Base-by-base conservation (phyloP, 495 filamentous ascomycete genomes). In the Tuber magnatum region DNA sequence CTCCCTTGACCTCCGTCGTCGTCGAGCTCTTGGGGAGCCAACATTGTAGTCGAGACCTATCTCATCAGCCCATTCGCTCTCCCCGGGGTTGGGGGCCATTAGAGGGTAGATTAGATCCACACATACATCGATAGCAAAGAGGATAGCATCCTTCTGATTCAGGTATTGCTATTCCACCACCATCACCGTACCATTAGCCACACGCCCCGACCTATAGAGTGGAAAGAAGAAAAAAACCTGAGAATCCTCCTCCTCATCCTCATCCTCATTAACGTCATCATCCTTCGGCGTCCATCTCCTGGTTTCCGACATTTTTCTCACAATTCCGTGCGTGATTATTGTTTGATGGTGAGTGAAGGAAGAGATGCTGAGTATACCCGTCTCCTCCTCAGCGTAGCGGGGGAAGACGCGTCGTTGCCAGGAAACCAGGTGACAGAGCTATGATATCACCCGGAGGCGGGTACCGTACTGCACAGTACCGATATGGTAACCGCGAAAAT, bases 81-180 rank as follows among this genome's bases (percentile, higher is more conserved):
- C 12, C 68, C 10, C 16, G 18, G 39, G 1, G 51, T n/a, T n/a
- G 35, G 14, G 35, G 22, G 35, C 35, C 35, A 8, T 69, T 28
- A n/a, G 24, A 32, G 41, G 12, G 14, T 68, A 35, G n/a, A 32
- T 10, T 14, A 16, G n/a, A 28, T 32, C 51, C 51, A 61, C 14
- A 35, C 76, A n/a, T 72, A 79, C 89, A 83, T 98, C 92, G 76
- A 99, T 97, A 3, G 94, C 96, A 81, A 99, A 97, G 40, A 99
- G 87, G 35, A 97, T 89, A 1, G 96, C 96, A 91, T 99, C 96
- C 86, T 97, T 98, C 81, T 92, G 90, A 5, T 91, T 87, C 86
- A 92, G 94, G 84, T 94, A 98, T 83, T 91, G 90, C 94, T 97
- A 43, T 65, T 41, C 35, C 39, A 32, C 32, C 39, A 32, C 43